These are phyloP conservation scores for Hanseniaspora valbyensis DNA, from an alignment of 805 yeast genomes.

Conservation along the genomic window DNA sequence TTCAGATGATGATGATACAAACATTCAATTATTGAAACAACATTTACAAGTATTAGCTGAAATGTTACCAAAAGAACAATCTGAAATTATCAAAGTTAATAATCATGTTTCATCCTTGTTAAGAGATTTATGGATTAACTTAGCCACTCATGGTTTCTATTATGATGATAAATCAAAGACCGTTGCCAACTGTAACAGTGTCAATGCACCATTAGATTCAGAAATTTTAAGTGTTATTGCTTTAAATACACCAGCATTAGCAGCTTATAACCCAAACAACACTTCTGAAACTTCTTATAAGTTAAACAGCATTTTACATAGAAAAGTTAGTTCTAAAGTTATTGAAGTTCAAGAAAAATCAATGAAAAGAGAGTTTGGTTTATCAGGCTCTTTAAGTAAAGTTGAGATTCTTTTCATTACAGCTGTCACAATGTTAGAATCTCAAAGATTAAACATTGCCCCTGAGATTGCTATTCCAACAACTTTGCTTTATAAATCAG, in stretches of 20 bases:
- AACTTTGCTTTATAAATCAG: conserved; percentile 69
- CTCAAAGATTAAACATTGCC: conserved; percentile 52
- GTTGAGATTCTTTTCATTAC: conserved; percentile 81
- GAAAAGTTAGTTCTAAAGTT: conserved; percentile 6
- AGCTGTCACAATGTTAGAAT: conserved; percentile 68
- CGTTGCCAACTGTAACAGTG: conserved; percentile 18
- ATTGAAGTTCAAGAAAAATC: conserved; percentile 3
- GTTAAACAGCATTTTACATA: conserved; percentile 73
- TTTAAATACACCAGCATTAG: conserved; percentile 74
- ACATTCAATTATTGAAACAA: conserved; percentile 18
- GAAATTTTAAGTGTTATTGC: conserved; percentile 59
- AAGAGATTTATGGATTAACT: conserved; percentile 87
- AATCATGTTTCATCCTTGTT: conserved; percentile 33
- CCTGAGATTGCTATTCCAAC: conserved; percentile 62
- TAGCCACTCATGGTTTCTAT: conserved; percentile 85
- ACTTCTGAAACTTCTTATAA: conserved; percentile 87
- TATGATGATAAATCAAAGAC: conserved; percentile 38
- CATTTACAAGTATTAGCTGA: conserved; percentile 65
- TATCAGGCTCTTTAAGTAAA: conserved; percentile 24
- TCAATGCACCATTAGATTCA: conserved; percentile 15
- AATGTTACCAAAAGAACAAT: conserved; percentile 50
- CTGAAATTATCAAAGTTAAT: conserved; percentile 18
- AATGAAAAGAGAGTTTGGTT: neutral
- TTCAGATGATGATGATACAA: neutral
- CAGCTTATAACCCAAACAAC: conserved; percentile 67